Base-by-base conservation (phyloP, 768 basidiomycete genomes). In the Gyrodon lividus region DNA sequence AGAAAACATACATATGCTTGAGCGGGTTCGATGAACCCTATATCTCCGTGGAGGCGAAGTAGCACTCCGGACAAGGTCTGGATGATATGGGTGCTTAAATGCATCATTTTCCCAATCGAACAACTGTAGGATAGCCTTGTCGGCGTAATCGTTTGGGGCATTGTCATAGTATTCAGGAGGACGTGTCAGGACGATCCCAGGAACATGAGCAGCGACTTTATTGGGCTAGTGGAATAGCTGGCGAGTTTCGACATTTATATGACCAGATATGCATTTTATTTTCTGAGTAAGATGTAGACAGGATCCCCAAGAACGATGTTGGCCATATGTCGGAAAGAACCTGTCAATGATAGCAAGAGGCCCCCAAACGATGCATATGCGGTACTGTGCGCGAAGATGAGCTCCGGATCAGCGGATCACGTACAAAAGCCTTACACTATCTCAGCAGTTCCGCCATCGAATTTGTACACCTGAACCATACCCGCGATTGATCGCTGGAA, bases 331-430 rank as follows among this genome's bases (percentile, higher is more conserved):
- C 97, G 83, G 72, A 85, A 94, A 28, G 86, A 91, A 2, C 97
- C 97, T 24, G 92, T 87, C 46, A 99, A 72, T 0, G 97, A 93
- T 85, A 99, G 86, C 34, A 99, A 77, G 16, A 99, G 78, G 19
- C 97, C 97, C 35, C 97, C 97, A 54, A 97, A 99, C 7, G 96
- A 98, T 38, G 89, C 88, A 68, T 98, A 99, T 17, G 87, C 96
- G 23, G 95, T 97, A 46, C 95, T 98, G 60, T 42, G 16, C 35
- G 48, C 17, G 31, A 30, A 16, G 14, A 23, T 53, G 9, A 54
- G 50, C 38, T 19, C n/a, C 28, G 12, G 41, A 43, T 48, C 46
- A 20, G 43, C 46, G 22, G 17, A 39, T 35, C 20, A 43, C 31
- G 26, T 45, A 44, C 24, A 44, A 43, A 50, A 10, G n/a, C 75